phyloP scores from a whole-genome alignment of 495 filamentous ascomycete genomes.

The Penicillium angulare region DNA sequence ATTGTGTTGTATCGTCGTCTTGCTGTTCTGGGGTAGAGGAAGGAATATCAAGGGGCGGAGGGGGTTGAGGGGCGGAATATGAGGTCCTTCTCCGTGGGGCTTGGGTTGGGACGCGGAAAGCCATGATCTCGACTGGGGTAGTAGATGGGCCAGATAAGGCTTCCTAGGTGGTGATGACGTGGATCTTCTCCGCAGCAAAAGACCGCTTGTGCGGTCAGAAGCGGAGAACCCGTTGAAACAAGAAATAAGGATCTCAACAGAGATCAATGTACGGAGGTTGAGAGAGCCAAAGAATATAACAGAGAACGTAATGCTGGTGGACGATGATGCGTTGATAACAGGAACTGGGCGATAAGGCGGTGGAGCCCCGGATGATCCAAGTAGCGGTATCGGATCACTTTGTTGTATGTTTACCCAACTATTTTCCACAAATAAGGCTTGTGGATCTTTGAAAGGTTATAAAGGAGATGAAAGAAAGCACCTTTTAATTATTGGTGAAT shows the following conservation, averaged over 20 bases:
- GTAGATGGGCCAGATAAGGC: constrained; percentile 7
- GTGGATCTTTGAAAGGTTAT: too few species aligned
- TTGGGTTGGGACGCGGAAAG: constrained; percentile 75
- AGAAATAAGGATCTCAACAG: neutral
- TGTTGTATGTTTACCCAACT: too few species aligned
- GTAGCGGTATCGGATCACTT: constrained; percentile 17
- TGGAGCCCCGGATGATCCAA: constrained; percentile 18
- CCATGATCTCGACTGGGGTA: constrained; percentile 55
- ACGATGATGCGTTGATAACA: constrained; percentile 25
- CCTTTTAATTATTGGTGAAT: too few species aligned
- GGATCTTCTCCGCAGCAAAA: constrained; percentile 26
- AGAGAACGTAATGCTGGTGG: constrained; percentile 1
- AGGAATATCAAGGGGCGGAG: constrained; percentile 35
- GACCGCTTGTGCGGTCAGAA: constrained; percentile 14
- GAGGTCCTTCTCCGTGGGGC: constrained; percentile 59
- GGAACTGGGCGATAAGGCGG: constrained; percentile 13
- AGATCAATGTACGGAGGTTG: neutral
- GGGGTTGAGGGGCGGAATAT: constrained; percentile 48
- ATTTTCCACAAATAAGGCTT: too few species aligned
- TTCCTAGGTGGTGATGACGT: constrained; percentile 10
- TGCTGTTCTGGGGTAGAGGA: constrained; percentile 35
- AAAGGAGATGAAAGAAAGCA: too few species aligned
- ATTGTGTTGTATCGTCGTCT: constrained; percentile 78
- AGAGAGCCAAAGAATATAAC: neutral
- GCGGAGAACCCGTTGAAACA: neutral